These are phyloP conservation scores for Cystofilobasidium bisporidii DNA, from an alignment of 768 basidiomycete species.

Conservation along the genomic window DNA sequence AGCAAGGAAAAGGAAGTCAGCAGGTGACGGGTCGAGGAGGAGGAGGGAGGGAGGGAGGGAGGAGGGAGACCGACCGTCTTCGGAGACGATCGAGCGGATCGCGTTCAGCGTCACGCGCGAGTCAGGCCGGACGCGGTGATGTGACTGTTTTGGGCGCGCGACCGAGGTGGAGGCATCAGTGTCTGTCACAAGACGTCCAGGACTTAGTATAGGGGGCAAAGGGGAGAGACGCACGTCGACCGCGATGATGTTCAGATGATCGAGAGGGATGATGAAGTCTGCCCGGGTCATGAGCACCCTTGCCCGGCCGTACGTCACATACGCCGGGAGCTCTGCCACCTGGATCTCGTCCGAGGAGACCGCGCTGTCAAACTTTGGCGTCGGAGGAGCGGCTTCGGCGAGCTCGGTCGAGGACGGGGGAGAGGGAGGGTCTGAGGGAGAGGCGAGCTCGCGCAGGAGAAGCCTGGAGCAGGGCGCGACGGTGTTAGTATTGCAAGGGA, in stretches of 20 bases:
- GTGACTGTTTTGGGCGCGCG: neutral
- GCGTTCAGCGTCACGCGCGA: constrained; percentile 22
- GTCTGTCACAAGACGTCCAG: too few relatives aligned
- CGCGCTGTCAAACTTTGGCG: neutral
- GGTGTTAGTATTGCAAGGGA: too few relatives aligned
- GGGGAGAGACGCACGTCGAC: constrained; percentile 14
- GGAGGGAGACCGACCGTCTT: too few relatives aligned
- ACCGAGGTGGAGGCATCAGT: too few relatives aligned
- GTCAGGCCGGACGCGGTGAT: constrained; percentile 26
- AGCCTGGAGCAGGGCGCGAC: constrained; percentile 26
- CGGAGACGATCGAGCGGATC: constrained; percentile 9
- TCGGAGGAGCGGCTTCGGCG: too few relatives aligned
- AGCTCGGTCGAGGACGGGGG: neutral
- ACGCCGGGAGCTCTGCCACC: too few relatives aligned
- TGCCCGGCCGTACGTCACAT: constrained; percentile 11
- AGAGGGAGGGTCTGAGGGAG: neutral
- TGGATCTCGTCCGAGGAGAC: neutral
- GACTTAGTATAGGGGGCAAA: too few relatives aligned
- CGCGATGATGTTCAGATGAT: constrained; percentile 14
- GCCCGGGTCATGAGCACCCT: constrained; percentile 11
- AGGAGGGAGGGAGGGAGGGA: too few relatives aligned
- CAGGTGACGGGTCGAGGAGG: too few relatives aligned
- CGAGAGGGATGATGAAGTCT: constrained; percentile 11
- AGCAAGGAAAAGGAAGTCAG: too few relatives aligned
- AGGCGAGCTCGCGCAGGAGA: constrained; percentile 57